Evolutionary conservation across 2,329 filamentous ascomycete genomes (phyloP), one percentile per base, ranked within the genome.

Genomic region (Trichoderma endophyticum): DNA sequence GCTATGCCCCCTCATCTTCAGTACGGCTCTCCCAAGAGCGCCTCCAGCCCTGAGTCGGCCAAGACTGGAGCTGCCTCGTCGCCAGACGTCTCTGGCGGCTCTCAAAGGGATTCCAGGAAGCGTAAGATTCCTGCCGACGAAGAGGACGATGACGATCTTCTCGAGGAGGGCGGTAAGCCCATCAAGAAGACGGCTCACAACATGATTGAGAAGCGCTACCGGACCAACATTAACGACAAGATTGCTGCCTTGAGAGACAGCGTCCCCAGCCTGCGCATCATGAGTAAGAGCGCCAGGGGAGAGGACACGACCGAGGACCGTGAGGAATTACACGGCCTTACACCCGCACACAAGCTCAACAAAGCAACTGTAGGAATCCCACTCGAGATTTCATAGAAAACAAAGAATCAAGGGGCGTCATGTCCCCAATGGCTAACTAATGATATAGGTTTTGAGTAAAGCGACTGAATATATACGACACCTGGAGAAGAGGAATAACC

Each of bases 201-300:
- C 82, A 96, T 98, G 87, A 98, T 98, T 74, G 95, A 98, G 83
- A 98, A 98, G 86, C 87, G 95, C 75, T 98, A 98, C 81, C 91
- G 95, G 77, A 97, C 93, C 69, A 98, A 98, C 78, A 86, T 98
- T 71, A 98, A 98, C 79, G 95, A 98, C 80, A 98, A 98, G 84
- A 98, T 98, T 77, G 92, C 94, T 60, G 94, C 95, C 72, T 84
- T 98, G 73, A 88, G 95, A 76, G 94, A 98, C 80, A 97, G 94
- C 78, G 94, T 98, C 15, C 95, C 95, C 2, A 97, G 93, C 80
- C 84, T 98, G 71, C 90, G 95, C 63, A 93, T 94, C 76, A 93
- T 95, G 89, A 90, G 90, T 48, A 93, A 93, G 83, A 91, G 88
- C 76, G 88, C 88, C 62, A 84, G 85, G 72, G 91, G 89, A 51